Percentiles rank a stretch among this genome's conserved stretches.
phyloP scores from a whole-genome alignment of 2,329 filamentous ascomycete species.

The Amylocarpus encephaloides region DNA sequence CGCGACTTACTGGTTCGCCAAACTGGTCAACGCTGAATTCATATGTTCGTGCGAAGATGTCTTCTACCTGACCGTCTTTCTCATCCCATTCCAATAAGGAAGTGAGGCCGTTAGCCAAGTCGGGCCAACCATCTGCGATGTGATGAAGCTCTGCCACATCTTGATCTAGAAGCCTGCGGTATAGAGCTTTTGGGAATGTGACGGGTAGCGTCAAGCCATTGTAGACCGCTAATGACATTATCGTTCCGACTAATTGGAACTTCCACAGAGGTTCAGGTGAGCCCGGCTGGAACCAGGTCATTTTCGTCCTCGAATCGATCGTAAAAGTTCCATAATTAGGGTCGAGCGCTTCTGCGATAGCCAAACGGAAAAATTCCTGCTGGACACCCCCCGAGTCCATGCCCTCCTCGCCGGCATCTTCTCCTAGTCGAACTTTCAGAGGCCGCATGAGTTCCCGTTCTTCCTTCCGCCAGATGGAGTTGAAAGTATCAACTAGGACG shows the following conservation, averaged over 20 bases:
- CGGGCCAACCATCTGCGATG: slow-evolving; percentile 83
- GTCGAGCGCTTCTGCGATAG: slow-evolving; percentile 72
- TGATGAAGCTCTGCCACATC: slow-evolving; percentile 65
- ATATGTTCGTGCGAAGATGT: slow-evolving; percentile 78
- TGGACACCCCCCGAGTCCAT: slow-evolving; percentile 93
- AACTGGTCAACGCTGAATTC: slow-evolving; percentile 67
- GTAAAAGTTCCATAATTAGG: slow-evolving; percentile 76
- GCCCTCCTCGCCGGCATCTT: slow-evolving; percentile 77
- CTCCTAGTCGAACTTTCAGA: slow-evolving; percentile 80
- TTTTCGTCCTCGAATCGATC: slow-evolving; percentile 65
- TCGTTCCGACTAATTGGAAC: slow-evolving; percentile 78
- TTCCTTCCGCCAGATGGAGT: slow-evolving; percentile 85
- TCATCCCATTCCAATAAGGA: slow-evolving; percentile 71
- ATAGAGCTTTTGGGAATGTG: slow-evolving; percentile 80
- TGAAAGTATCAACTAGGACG: slow-evolving; percentile 67
- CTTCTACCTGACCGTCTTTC: slow-evolving; percentile 67
- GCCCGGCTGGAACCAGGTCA: slow-evolving; percentile 83
- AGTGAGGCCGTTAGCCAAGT: slow-evolving; percentile 67
- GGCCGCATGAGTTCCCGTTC: slow-evolving; percentile 76
- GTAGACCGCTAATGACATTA: slow-evolving; percentile 86
- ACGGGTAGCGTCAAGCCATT: slow-evolving; percentile 89
- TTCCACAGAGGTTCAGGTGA: slow-evolving; percentile 81
- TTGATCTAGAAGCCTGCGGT: slow-evolving; percentile 68
- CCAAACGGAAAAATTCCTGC: slow-evolving; percentile 88
- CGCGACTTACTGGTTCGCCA: slow-evolving; percentile 48